These are phyloP conservation scores for Penicillium coffeae DNA, from an alignment of 495 filamentous ascomycete genomes.

Conservation along the genomic window DNA sequence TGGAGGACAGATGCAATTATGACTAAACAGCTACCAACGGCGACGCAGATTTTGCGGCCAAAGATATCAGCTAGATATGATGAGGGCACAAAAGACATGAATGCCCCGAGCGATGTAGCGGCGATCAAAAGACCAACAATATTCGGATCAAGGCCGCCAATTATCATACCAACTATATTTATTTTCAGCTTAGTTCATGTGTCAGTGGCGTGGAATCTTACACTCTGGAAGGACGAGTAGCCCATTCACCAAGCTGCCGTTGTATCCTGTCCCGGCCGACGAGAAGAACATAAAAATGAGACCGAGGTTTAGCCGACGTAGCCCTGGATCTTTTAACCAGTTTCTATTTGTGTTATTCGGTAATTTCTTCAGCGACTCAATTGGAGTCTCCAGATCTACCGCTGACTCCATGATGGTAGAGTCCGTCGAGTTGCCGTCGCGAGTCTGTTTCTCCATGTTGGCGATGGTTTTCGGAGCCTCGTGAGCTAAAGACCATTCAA, in stretches of 20 bases:
- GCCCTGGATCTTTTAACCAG: slow-evolving; percentile 23
- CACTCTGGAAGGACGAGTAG: slow-evolving; percentile 24
- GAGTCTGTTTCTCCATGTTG: neutral
- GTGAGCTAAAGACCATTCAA: neutral
- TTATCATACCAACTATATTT: slow-evolving; percentile 13
- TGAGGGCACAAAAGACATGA: slow-evolving; percentile 20
- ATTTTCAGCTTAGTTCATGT: neutral
- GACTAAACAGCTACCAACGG: slow-evolving; percentile 10
- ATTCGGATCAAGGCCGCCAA: slow-evolving; percentile 16
- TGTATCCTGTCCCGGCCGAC: slow-evolving; percentile 24
- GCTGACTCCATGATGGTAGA: slow-evolving; percentile 8
- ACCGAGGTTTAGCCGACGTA: slow-evolving; percentile 21
- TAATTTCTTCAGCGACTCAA: slow-evolving; percentile 14
- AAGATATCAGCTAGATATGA: slow-evolving; percentile 21
- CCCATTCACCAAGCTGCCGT: slow-evolving; percentile 24
- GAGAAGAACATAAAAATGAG: slow-evolving; percentile 24
- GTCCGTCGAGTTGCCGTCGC: neutral
- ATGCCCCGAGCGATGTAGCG: slow-evolving; percentile 20
- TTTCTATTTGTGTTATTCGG: slow-evolving; percentile 20
- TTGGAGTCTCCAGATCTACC: slow-evolving; percentile 5
- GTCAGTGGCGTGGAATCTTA: neutral
- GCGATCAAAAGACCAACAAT: slow-evolving; percentile 25
- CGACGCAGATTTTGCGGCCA: slow-evolving; percentile 18
- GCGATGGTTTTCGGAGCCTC: neutral
- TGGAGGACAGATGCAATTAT: slow-evolving; percentile 17